Conservation (phyloP, 306 rosid species). For the Trifolium subterraneum region DNA sequence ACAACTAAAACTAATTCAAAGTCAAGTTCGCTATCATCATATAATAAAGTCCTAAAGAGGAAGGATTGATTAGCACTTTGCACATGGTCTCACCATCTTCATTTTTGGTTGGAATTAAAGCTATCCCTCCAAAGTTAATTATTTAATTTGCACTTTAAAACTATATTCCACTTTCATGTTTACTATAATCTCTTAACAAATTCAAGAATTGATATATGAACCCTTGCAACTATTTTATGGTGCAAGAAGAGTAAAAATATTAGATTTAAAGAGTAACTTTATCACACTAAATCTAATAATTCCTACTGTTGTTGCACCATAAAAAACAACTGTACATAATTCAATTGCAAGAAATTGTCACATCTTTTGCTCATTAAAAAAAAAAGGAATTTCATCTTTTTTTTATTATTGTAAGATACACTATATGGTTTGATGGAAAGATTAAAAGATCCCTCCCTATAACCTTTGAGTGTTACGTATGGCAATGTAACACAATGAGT, state of each 20-base stretch:
- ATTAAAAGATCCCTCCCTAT: background rate
- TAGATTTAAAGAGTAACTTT: no score
- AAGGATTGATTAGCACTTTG: slow-evolving; percentile 25
- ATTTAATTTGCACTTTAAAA: background rate
- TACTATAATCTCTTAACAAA: no score
- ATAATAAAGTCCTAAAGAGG: slow-evolving; percentile 22
- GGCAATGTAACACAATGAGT: no score
- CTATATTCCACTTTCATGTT: background rate
- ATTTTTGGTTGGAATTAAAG: slow-evolving; percentile 10
- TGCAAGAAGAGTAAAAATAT: no score
- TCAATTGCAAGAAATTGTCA: no score
- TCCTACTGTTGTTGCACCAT: no score
- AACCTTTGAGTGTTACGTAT: background rate
- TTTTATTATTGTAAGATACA: background rate
- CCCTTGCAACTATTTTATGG: no score
- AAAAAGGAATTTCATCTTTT: background rate
- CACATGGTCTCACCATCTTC: slow-evolving; percentile 20
- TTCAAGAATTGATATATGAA: no score
- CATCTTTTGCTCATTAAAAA: no score
- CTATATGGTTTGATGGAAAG: background rate
- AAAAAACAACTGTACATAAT: no score
- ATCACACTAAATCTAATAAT: no score
- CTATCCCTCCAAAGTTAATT: background rate
- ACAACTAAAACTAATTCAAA: slow-evolving; percentile 4
- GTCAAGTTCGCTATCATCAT: slow-evolving; percentile 19